Evolutionary conservation across 2,329 filamentous ascomycete species (phyloP), one percentile per base, ranked within the genome.

Genomic region (Malbranchea cinnamomea): DNA sequence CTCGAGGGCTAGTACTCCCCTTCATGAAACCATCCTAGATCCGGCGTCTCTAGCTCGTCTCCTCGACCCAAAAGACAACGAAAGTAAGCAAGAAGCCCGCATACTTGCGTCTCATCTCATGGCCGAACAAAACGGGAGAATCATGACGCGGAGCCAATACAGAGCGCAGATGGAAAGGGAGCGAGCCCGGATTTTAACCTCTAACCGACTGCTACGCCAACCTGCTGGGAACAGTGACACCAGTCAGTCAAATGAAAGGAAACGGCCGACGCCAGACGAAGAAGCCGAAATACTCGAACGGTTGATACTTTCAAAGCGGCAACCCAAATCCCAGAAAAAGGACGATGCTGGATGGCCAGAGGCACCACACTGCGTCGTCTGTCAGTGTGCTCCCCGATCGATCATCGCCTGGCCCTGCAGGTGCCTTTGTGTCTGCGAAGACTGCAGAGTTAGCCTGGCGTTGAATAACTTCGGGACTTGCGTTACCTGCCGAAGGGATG

Each of bases 391-490:
- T n/a, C 74, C 84, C 3, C 68, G 89, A 11, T 91, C 81, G 5
- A 79, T 95, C 37, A 79, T 98, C 32, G 78, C 93, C 2, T 95
- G 89, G 89, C 89, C 89, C 0, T 98, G 89, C 51, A 79, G 89
- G 2, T 98, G 89, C 50, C 65, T 98, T 34, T 87, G 82, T 42
- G 66, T 95, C 8, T 95, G 89, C 50, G 89, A 98, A 52, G 89
- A 95, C 42, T 95, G 89, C 50, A 68, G 89, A 18, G 80, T 95
- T 20, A 87, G 82, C 24, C 65, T 95, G 38, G 89, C 89, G 3
- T 85, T 92, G 74, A 91, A 94, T 52, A 95, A 95, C 52, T 95
- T 92, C 51, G 82, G 85, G 40, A 91, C 82, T 49, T 98, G 89
- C 50, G 85, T 95, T 22, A 95, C 87, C 46, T 95, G 89, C 53